Percentiles rank a stretch among this genome's conserved stretches.
These are phyloP conservation scores for Beauveria medogensis DNA, from an alignment of 2,329 filamentous ascomycete species.

Conservation along the genomic window DNA sequence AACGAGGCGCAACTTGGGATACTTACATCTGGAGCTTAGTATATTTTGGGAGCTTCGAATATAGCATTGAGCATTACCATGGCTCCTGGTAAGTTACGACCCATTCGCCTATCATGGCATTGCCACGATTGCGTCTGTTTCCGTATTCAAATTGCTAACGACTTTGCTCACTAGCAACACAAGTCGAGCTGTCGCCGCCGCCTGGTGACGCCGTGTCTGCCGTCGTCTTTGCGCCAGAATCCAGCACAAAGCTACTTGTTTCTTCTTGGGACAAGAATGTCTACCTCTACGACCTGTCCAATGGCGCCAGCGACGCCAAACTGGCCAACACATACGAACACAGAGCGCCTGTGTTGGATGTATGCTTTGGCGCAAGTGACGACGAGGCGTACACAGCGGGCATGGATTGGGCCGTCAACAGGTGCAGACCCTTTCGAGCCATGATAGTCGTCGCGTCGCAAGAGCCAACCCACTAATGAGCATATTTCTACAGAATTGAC, in stretches of 20 bases:
- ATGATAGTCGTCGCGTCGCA: neutral
- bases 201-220: constrained; percentile 83
- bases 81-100: constrained; percentile 32
- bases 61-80: constrained; percentile 22
- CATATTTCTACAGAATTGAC: constrained; percentile 44
- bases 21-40: neutral
- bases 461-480: neutral
- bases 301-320: constrained; percentile 43
- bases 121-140: neutral
- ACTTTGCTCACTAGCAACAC: constrained; percentile 43
- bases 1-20: constrained; percentile 9
- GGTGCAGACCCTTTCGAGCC: constrained; percentile 34
- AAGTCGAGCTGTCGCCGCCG: constrained; percentile 76
- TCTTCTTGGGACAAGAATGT: constrained; percentile 92
- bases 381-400: constrained; percentile 79
- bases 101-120: neutral
- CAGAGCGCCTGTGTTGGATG: constrained; percentile 78
- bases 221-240: constrained; percentile 72
- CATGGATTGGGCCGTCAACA: constrained; percentile 78
- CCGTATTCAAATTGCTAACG: neutral
- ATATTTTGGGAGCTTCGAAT: constrained; percentile 10
- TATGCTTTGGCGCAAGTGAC: constrained; percentile 80
- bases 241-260: constrained; percentile 71
- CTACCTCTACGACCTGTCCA: constrained; percentile 74
- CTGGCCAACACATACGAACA: constrained; percentile 70